Conservation (phyloP, 208 protist species). For the Porcisia hertigi region DNA sequence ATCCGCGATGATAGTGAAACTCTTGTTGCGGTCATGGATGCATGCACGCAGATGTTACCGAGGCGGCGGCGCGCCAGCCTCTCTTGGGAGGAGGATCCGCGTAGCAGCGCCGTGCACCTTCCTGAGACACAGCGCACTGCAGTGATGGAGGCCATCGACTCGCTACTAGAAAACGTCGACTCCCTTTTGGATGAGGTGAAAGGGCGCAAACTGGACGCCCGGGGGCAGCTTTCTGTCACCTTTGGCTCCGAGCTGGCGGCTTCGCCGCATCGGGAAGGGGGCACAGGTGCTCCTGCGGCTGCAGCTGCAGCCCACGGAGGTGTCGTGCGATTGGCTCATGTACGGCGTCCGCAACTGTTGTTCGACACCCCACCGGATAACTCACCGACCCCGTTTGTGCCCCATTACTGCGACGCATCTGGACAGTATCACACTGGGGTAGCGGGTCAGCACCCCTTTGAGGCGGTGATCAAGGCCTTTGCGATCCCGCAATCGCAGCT, state of each 20-base stretch:
- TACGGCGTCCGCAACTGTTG: conserved; percentile 77
- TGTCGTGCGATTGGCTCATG: conserved; percentile 27
- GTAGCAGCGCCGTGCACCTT: conserved; percentile 32
- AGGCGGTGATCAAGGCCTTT: conserved; percentile 55
- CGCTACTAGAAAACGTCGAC: conserved; percentile 84
- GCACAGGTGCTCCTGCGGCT: background rate
- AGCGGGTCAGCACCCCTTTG: conserved; percentile 78
- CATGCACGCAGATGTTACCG: conserved; percentile 64
- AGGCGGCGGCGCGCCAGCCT: conserved; percentile 59
- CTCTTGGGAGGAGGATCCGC: conserved; percentile 5
- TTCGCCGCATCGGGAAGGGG: conserved; percentile 9
- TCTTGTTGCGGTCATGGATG: conserved; percentile 68
- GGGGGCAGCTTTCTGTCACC: conserved; percentile 76
- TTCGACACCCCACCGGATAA: conserved; percentile 84
- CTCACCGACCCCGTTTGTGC: conserved; percentile 58
- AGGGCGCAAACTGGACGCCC: conserved; percentile 57
- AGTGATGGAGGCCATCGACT: conserved; percentile 87
- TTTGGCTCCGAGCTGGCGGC: conserved; percentile 70
- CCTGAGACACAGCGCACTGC: conserved; percentile 52
- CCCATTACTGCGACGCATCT: conserved; percentile 58
- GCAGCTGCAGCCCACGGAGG: background rate
- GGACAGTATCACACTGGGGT: conserved; percentile 52
- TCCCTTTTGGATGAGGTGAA: conserved; percentile 77
- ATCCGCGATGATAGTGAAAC: conserved; percentile 58
- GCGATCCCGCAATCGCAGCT: conserved; percentile 54